A percentile compares a stretch with the other conserved stretches of the same genome.
Evolutionary conservation across 495 filamentous ascomycete genomes (phyloP).

Genomic region (Penicillium chermesinum): DNA sequence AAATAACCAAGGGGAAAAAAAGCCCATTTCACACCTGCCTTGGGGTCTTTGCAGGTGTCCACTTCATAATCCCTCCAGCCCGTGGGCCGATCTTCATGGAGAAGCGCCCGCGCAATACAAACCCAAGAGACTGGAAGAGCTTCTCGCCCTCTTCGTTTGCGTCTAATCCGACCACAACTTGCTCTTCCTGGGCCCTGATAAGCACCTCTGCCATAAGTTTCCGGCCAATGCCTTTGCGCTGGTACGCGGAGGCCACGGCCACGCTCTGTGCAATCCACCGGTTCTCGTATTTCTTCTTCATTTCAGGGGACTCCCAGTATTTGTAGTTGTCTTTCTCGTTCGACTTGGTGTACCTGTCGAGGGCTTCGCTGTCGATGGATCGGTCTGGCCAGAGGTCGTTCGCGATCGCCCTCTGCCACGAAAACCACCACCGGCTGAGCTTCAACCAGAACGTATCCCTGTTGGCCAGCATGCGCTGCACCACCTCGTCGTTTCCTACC

Average conservation of each 20-base stretch:
- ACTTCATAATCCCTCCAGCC: slow-evolving; percentile 6
- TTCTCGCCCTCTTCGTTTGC: slow-evolving; percentile 9
- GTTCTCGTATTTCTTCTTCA: slow-evolving; percentile 7
- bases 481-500: slow-evolving; percentile 5
- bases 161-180: slow-evolving; percentile 5
- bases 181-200: background rate
- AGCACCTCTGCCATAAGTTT: slow-evolving; percentile 5
- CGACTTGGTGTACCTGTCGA: background rate
- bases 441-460: slow-evolving; percentile 1
- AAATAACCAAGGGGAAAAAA: too few species aligned
- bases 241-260: slow-evolving; percentile 6
- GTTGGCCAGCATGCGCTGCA: background rate
- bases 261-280: slow-evolving; percentile 8
- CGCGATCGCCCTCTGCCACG: background rate
- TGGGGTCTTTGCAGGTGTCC: too few species aligned
- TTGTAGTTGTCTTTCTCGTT: background rate
- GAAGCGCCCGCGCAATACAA: slow-evolving; percentile 6
- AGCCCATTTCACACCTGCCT: background rate
- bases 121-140: slow-evolving; percentile 7
- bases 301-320: slow-evolving; percentile 8
- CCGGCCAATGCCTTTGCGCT: slow-evolving; percentile 5
- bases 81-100: slow-evolving; percentile 1
- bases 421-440: slow-evolving; percentile 1
- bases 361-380: slow-evolving; percentile 3
- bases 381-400: slow-evolving; percentile 9